A percentile compares a stretch with the other conserved stretches of the same genome.
phyloP scores from a whole-genome alignment of 1,284 basidiomycete genomes.

The Malassezia globosa region DNA sequence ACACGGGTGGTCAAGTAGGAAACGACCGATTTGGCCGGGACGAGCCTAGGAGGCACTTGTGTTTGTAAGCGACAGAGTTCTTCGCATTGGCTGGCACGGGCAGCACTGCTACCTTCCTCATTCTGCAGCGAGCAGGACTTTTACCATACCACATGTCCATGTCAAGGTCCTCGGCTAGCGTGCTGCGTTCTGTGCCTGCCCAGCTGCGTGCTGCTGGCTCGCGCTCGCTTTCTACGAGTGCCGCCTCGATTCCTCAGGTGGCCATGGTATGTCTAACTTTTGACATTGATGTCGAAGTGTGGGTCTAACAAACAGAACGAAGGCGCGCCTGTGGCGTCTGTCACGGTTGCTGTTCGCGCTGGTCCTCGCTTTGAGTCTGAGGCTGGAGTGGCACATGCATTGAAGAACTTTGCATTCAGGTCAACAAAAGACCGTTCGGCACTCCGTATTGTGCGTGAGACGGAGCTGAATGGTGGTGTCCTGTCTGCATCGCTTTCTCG shows the following conservation, averaged over 20 bases:
- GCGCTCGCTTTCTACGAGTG: slow-evolving; percentile 13
- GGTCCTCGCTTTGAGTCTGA: slow-evolving; percentile 14
- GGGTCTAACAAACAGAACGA: slow-evolving; percentile 10
- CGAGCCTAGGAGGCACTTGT: slow-evolving; percentile 8
- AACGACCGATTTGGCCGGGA: not conserved
- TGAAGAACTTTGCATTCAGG: slow-evolving; percentile 32
- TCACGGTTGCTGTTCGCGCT: slow-evolving; percentile 17
- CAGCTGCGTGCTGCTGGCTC: slow-evolving; percentile 11
- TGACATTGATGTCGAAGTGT: not conserved
- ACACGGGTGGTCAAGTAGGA: slow-evolving; percentile 9
- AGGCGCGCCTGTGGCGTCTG: slow-evolving; percentile 12
- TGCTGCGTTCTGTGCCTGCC: slow-evolving; percentile 17
- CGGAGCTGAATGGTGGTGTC: slow-evolving; percentile 86
- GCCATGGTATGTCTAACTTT: slow-evolving; percentile 7
- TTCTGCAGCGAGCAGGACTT: slow-evolving; percentile 13
- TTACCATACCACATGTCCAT: slow-evolving; percentile 9
- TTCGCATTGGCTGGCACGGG: slow-evolving; percentile 12
- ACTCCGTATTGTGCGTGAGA: slow-evolving; percentile 78
- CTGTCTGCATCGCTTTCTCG: slow-evolving; percentile 73
- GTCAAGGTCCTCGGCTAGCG: slow-evolving; percentile 18
- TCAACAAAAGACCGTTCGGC: slow-evolving; percentile 58
- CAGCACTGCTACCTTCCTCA: not conserved
- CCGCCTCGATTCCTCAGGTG: slow-evolving; percentile 13
- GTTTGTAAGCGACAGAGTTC: slow-evolving; percentile 7
- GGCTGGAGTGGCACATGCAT: slow-evolving; percentile 16